Base-by-base conservation (phyloP, 2,329 filamentous ascomycete genomes). In the Penicillium sp. region DNA sequence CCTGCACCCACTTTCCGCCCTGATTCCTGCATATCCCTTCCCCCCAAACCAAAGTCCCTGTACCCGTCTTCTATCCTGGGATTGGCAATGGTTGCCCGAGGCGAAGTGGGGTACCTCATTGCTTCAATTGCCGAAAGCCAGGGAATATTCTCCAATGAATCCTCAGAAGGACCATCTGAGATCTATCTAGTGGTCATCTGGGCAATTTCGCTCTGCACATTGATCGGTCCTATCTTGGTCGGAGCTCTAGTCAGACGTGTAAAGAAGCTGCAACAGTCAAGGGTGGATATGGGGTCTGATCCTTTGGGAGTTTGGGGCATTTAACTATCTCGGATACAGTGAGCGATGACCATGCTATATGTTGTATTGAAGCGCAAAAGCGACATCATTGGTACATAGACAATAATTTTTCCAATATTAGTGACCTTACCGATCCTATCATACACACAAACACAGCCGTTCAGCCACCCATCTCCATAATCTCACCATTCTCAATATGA, bases 91-190 rank as follows among this genome's bases (percentile, higher is more conserved):
- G 82, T 88, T 0, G 85, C 89, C 0, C 80, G 89, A n/a, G 89
- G 89, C 0, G 89, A 94, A 69, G 90, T 93, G 34, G 89, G 89
- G 0, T 91, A 91, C 59, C 71, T 93, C 42, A 90, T 94, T 58
- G 85, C 86, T 1, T 84, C 86, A 0, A 71, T 92, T 0, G 87
- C 87, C 0, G 81, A 89, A 64, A 79, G 73, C 5, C 74, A 76
- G 14, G 78, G 79, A 0, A 75, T 83, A 11, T 83, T 83, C 37
- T 39, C 50, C 10, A 42, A 13, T 10, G 58, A 40, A 4, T 45
- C 60, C 2, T 57, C 42, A 1, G 55, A 58, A 7, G 64, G 59
- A 2, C 69, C 70, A 16, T 76, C 78, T 0, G 77, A 82, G 35
- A 75, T 81, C 0, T 85, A 82, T 57, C 68, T 84, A 3, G 73